Conservation (phyloP, 257 asterid genomes). For the Nicotiana otophora region DNA sequence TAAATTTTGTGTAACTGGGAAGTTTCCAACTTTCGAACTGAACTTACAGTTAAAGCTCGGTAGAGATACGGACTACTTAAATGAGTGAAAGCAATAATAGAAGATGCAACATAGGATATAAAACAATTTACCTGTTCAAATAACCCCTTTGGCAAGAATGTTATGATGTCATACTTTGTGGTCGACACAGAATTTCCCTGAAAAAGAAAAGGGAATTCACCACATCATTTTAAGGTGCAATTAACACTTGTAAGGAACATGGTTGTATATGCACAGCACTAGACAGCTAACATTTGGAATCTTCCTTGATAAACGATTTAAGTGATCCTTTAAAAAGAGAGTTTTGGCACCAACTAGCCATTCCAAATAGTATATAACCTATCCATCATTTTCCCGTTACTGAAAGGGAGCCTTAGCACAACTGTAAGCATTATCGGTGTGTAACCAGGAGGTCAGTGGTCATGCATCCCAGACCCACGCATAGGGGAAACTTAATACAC, state of each 20-base stretch:
- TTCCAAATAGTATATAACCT: no score
- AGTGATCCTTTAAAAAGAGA: not conserved
- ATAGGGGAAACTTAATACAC: not conserved
- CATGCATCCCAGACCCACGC: not conserved
- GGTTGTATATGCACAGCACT: constrained; percentile 1
- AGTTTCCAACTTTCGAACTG: not conserved
- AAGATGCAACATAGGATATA: not conserved
- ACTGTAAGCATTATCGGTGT: no score
- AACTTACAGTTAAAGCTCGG: constrained; percentile 3
- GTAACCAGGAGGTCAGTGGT: no score
- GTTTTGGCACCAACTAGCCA: no score
- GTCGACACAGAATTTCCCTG: constrained; percentile 98
- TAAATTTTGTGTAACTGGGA: not conserved
- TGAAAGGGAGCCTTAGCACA: no score
- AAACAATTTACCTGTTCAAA: constrained; percentile 85
- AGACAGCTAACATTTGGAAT: constrained; percentile 1
- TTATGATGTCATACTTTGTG: constrained; percentile 80
- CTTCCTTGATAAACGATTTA: constrained; percentile 6
- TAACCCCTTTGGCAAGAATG: constrained; percentile 90
- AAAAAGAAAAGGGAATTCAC: constrained; percentile 11
- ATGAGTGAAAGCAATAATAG: not conserved
- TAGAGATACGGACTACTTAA: not conserved
- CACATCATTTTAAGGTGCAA: not conserved
- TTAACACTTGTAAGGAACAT: not conserved
- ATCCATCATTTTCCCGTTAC: no score